Percentiles rank a stretch among this genome's conserved stretches.
Evolutionary conservation across 768 basidiomycete genomes (phyloP).

Genomic region (Mycena latifolia): DNA sequence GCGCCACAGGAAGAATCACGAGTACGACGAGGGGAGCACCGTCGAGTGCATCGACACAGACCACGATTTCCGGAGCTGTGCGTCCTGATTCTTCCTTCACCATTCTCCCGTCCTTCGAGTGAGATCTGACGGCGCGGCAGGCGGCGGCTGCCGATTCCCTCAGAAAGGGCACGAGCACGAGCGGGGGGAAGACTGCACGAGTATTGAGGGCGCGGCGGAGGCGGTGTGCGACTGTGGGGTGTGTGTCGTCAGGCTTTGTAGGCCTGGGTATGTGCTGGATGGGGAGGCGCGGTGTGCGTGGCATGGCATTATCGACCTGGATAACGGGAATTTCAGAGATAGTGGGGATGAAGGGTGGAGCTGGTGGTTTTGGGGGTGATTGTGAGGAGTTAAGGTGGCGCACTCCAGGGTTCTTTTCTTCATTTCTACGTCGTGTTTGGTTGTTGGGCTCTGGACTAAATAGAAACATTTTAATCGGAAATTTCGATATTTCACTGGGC

Average conservation of each 20-base stretch:
- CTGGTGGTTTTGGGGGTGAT: conserved; percentile 9
- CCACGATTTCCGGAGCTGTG: conserved; percentile 16
- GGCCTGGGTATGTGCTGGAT: conserved; percentile 12
- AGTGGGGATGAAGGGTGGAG: background rate
- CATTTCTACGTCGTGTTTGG: too few species aligned
- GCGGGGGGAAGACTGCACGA: conserved; percentile 11
- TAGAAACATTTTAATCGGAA: too few species aligned
- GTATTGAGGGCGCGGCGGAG: conserved; percentile 13
- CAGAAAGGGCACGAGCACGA: conserved; percentile 1
- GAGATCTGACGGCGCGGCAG: background rate
- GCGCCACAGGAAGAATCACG: background rate
- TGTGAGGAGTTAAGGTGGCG: too few species aligned
- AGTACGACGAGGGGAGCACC: background rate
- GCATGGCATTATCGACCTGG: conserved; percentile 8
- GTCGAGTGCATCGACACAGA: conserved; percentile 21
- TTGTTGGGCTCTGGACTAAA: too few species aligned
- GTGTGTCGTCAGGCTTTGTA: conserved; percentile 11
- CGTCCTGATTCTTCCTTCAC: too few species aligned
- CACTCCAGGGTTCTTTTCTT: too few species aligned
- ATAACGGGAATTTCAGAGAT: background rate
- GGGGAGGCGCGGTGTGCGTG: conserved; percentile 1
- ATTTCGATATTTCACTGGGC: too few species aligned
- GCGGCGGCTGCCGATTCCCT: conserved; percentile 11
- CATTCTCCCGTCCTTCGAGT: too few species aligned
- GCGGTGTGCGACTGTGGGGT: conserved; percentile 4